phyloP scores from a whole-genome alignment of 345 rosid species.

The Melaleuca quinquenervia region DNA sequence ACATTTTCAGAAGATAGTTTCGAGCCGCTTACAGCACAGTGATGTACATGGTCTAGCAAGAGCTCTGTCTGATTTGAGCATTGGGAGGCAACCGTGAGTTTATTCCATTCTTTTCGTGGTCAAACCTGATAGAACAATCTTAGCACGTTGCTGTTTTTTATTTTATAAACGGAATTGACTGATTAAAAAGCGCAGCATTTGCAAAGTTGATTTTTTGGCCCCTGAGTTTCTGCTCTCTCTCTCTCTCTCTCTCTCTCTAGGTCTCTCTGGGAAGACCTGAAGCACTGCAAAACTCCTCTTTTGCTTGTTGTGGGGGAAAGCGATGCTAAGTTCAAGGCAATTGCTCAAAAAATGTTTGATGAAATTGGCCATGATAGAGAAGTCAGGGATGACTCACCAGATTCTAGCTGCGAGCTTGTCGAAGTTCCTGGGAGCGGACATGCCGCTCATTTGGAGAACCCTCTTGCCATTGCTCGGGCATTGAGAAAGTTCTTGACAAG shows the following conservation, averaged over 20 bases:
- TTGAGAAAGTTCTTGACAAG: conserved; percentile 45
- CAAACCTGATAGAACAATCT: neutral
- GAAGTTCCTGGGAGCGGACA: conserved; percentile 66
- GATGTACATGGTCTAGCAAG: conserved; percentile 53
- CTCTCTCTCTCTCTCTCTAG: conserved; percentile 17
- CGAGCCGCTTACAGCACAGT: conserved; percentile 44
- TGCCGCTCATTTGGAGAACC: conserved; percentile 87
- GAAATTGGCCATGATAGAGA: conserved; percentile 11
- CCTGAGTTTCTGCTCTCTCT: neutral
- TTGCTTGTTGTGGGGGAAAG: conserved; percentile 55
- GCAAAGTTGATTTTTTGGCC: neutral
- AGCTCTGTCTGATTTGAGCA: conserved; percentile 67
- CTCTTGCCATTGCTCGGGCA: conserved; percentile 41
- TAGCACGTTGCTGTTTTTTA: neutral
- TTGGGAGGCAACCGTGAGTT: conserved; percentile 82
- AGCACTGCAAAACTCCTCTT: conserved; percentile 41
- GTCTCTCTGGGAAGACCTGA: conserved; percentile 80
- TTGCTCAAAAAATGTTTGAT: conserved; percentile 33
- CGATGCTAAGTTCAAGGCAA: conserved; percentile 58
- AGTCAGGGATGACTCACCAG: neutral
- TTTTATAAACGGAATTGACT: neutral
- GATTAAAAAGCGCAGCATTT: neutral
- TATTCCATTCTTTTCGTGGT: neutral
- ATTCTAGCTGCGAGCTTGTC: conserved; percentile 22
- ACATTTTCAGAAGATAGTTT: conserved; percentile 32